Evolutionary conservation across 768 basidiomycete species (phyloP), one percentile per base, ranked within the genome.

Genomic region (Suillus hirtellus): DNA sequence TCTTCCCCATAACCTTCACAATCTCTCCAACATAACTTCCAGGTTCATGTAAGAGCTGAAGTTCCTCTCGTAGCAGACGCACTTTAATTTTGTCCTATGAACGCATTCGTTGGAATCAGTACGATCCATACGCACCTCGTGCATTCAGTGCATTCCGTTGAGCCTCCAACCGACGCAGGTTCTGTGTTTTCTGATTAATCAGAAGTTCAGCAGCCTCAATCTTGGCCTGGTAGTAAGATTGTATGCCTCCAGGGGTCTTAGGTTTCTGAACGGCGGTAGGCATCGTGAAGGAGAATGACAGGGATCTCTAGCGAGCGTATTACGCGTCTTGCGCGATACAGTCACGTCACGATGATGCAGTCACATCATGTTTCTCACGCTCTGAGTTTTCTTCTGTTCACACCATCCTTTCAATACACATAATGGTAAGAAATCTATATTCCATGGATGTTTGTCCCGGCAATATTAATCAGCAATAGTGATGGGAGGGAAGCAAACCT

Each of bases 1-100:
- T 99, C 89, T 98, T 98, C 61, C 96, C 95, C 97, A 99, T 99
- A 7, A 97, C 90, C 78, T 96, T 99, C 68, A 98, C 90, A 14
- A 99, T 88, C 77, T 99, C 97, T 8, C 97, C 97, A 46, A 99
- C 96, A 78, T 99, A 98, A 73, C 91, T 93, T 34, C 95, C 96
- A 0, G 97, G 95, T 71, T 99, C 96, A 67, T 95, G 95, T 8
- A 97, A 80, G 14, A 96, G 81, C 71, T 95, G 95, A 3, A 99
- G 80, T 77, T 96, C 96, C 75, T 99, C 96, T 46, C 96, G 76
- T 40, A 99, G 81, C 11, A 99, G 76, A 54, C 96, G 83, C 34
- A 99, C 96, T 97, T 55, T 42, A 0, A 12, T 58, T 35, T 42
- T 31, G 42, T 31, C 42, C 17, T 7, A 24, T 70, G 40, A 37